Base-by-base conservation (phyloP, 768 basidiomycete species). In the Chalciporus pseudorubinellus region DNA sequence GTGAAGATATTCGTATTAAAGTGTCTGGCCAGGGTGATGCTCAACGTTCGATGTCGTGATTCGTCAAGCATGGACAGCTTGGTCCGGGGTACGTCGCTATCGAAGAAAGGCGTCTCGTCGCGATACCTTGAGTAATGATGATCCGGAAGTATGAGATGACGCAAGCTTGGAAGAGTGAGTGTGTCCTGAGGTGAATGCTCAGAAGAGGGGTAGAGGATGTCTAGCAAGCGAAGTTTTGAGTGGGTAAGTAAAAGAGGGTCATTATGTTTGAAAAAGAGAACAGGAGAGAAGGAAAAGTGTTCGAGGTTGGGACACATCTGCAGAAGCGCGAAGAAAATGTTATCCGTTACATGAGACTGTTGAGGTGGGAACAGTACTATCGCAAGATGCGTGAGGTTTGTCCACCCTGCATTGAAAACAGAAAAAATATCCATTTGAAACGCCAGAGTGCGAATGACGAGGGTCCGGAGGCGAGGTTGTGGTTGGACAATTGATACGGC, bases 241-340 rank as follows among this genome's bases (percentile, higher is more conserved):
- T 63, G 64, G 1, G 48, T 62, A 36, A 65, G 24, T 31, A 42
- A 9, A 3, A 13, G 22, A 13, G 28, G 29, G 33, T 21, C 9
- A 26, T 44, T 43, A 3, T 12, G 13, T n/a, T 31, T 42, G 13
- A 43, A 46, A n/a, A 50, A 12, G n/a, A 18, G 47, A 18, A 60
- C 28, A 20, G 50, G 57, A 9, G 42, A 44, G 19, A 53, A 48
- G 34, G 22, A 16, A 6, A 60, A 44, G 4, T 40, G 45, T n/a
- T 61, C 49, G 33, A 63, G 61, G 34, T 48, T 29, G 4, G 61
- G 62, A 28, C 61, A 63, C 28, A 56, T 48, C 5, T 39, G 31
- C 18, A 63, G 64, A n/a, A 63, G 47, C 3, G 19, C 28, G 2
- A 63, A 18, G 29, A 60, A 24, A 11, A 44, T 14, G 16, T 50